Conservation (phyloP, 495 filamentous ascomycete genomes). For the Saxispiralis lemnorum region DNA sequence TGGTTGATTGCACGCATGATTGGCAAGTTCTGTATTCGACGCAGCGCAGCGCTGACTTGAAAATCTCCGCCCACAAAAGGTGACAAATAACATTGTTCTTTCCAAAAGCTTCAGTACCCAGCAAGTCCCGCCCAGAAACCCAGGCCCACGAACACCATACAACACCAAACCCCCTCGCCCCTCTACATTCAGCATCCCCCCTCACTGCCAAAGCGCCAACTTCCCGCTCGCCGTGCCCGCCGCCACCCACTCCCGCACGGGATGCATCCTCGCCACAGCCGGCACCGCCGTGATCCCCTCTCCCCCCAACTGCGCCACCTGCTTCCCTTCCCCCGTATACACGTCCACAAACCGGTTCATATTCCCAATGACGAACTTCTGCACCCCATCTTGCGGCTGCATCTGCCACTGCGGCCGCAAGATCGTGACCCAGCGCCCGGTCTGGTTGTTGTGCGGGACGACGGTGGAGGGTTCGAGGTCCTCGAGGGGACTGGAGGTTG, state of each 20-base stretch:
- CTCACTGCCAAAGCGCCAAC: conserved; percentile 69
- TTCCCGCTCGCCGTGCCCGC: conserved; percentile 88
- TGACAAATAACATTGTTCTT: no score
- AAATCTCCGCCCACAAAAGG: no score
- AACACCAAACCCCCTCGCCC: background rate
- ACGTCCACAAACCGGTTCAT: conserved; percentile 97
- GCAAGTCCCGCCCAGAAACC: background rate
- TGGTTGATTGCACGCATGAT: no score
- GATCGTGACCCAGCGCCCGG: conserved; percentile 65
- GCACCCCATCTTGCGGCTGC: conserved; percentile 53
- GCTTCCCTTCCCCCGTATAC: conserved; percentile 60
- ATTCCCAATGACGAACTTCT: conserved; percentile 84
- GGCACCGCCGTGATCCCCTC: conserved; percentile 87
- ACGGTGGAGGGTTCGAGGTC: conserved; percentile 50
- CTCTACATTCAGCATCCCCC: background rate
- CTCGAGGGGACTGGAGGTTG: conserved; percentile 35
- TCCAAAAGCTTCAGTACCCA: no score
- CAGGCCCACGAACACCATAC: background rate
- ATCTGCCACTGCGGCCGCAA: conserved; percentile 85
- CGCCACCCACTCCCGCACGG: conserved; percentile 74
- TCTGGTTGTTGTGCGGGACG: conserved; percentile 88
- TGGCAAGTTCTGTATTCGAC: no score
- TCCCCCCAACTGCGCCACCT: conserved; percentile 76
- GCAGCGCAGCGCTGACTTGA: no score
- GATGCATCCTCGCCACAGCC: conserved; percentile 80